Conservation (phyloP, 768 basidiomycete species). For the Agrocybe praecox region DNA sequence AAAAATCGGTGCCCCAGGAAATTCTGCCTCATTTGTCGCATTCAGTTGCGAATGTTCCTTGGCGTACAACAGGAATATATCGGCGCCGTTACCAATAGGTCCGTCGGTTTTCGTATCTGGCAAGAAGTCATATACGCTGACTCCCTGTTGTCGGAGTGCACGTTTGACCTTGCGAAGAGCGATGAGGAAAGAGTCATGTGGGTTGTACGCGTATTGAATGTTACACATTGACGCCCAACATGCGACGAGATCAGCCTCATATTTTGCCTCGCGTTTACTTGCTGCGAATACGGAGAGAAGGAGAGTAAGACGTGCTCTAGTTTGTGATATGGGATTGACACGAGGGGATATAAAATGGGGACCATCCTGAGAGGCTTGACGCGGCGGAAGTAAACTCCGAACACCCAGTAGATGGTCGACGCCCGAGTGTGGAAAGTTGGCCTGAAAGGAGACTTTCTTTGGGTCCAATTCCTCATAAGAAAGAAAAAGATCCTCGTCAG, state of each 20-base stretch:
- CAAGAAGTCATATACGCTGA: conserved; percentile 2
- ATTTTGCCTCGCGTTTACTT: conserved; percentile 1
- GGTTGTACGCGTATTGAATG: conserved; percentile 4
- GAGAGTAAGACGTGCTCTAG: conserved; percentile 2
- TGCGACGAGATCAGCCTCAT: conserved; percentile 11
- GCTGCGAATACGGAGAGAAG: conserved; percentile 8
- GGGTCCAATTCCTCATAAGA: conserved; percentile 6
- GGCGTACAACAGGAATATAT: conserved; percentile 1
- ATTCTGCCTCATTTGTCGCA: conserved; percentile 5
- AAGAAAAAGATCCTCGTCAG: conserved; percentile 10
- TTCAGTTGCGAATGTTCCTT: conserved; percentile 9
- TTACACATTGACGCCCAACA: conserved; percentile 14
- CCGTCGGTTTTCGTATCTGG: background rate
- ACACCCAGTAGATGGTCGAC: conserved; percentile 3
- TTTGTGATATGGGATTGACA: background rate
- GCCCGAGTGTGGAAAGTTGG: conserved; percentile 9
- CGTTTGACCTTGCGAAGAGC: conserved; percentile 1
- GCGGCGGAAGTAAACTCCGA: background rate
- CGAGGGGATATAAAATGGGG: background rate
- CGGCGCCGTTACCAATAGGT: background rate
- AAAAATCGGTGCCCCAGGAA: conserved; percentile 8
- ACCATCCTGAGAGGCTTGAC: too few species aligned
- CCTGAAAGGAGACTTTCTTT: conserved; percentile 7
- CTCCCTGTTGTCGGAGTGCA: background rate
- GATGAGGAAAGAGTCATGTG: background rate